phyloP scores from a whole-genome alignment of 2,329 filamentous ascomycete genomes.

The Xylaria sp. region DNA sequence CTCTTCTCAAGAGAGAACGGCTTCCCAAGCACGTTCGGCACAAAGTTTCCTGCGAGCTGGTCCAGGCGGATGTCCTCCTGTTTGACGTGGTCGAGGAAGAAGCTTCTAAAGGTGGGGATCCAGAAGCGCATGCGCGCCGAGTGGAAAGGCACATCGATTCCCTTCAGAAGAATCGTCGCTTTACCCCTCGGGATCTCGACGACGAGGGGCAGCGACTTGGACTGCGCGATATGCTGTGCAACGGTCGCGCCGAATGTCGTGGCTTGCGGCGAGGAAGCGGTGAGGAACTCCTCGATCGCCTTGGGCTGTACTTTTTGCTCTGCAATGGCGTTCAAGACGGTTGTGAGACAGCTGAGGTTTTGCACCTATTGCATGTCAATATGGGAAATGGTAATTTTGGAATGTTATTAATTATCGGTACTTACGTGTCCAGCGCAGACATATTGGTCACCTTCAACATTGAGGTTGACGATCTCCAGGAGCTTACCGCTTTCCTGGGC shows the following conservation, averaged over 20 bases:
- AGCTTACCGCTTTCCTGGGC: slow-evolving; percentile 18
- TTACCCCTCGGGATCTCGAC: slow-evolving; percentile 21
- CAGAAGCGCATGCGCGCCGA: slow-evolving; percentile 22
- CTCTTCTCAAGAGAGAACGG: slow-evolving; percentile 17
- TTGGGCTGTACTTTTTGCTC: not conserved
- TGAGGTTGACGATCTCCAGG: slow-evolving; percentile 27
- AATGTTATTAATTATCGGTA: not conserved
- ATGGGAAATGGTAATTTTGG: not conserved
- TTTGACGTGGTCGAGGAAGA: slow-evolving; percentile 14
- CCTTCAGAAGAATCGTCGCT: slow-evolving; percentile 21
- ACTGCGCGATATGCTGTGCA: slow-evolving; percentile 9
- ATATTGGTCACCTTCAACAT: slow-evolving; percentile 27
- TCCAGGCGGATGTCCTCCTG: slow-evolving; percentile 21
- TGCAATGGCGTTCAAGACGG: slow-evolving; percentile 18
- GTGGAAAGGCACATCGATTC: slow-evolving; percentile 28
- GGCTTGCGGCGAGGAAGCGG: not conserved
- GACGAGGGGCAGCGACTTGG: slow-evolving; percentile 16
- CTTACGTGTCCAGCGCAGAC: slow-evolving; percentile 28
- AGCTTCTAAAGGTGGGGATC: slow-evolving; percentile 22
- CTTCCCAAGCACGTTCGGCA: slow-evolving; percentile 20
- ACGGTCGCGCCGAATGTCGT: slow-evolving; percentile 11
- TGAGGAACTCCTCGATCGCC: slow-evolving; percentile 15
- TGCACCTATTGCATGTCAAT: slow-evolving; percentile 14
- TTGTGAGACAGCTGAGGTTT: slow-evolving; percentile 23
- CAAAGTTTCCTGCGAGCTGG: slow-evolving; percentile 12